Base-by-base conservation (phyloP, 75 land plant species). In the Cunninghamia lanceolata region DNA sequence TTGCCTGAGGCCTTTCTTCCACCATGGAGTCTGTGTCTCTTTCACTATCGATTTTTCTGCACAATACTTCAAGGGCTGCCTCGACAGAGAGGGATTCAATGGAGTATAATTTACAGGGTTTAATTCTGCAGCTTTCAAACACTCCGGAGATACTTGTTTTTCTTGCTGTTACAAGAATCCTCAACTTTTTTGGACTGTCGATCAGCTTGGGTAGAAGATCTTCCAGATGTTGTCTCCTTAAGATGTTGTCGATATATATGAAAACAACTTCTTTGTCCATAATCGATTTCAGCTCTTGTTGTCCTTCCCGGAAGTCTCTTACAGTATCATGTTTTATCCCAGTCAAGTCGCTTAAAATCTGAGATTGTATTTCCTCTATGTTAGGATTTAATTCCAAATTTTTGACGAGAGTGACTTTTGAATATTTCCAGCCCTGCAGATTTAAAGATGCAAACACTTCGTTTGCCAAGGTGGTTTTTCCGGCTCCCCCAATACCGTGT, bases 401-500 rank as follows among this genome's bases (percentile, higher is more conserved):
- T 6, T 38, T 39, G 1, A 38, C 19, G 1, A 76, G 42, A 0
- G 36, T 76, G 8, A 76, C 42, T 39, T 36, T 76, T 4, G 21
- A 76, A 50, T 13, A 50, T 50, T 50, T 50, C 16, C 53, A 38
- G 42, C 79, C 79, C 9, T 76, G 40, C 21, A 76, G 17, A 39
- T 76, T 36, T 1, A 76, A 39, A 15, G 40, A 7, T 76, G 79
- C 79, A 38, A 35, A 76, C 25, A 76, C 79, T 17, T 36, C 42
- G 17, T 76, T 39, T 6, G 79, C 79, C 25, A 76, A 16, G 21
- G 79, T 76, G 79, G 79, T 76, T 76, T 76, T 76, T 35, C 79
- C 79, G 21, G 40, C 40, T 38, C 42, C 42, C 11, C 79, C 79
- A 15, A 76, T 16, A 1, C 42, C 79, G 40, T 76, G 39, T 16